Evolutionary conservation across 495 filamentous ascomycete species (phyloP), one percentile per base, ranked within the genome.

Genomic region (Hyaloscypha finlandica): DNA sequence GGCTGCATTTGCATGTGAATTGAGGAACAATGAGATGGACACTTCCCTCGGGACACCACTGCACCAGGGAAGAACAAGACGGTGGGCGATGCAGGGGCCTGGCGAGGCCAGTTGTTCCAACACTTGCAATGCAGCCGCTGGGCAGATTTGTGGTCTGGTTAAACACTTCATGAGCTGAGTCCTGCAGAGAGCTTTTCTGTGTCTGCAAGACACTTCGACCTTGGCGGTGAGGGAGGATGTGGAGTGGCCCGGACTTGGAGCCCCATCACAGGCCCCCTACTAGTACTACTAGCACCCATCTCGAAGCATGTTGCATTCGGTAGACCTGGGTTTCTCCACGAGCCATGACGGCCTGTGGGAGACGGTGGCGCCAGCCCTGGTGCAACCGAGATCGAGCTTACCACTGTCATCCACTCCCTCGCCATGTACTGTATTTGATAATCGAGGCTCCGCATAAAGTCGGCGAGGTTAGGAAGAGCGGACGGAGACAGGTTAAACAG

Each of bases 1-100:
- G 32, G 56, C 37, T 54, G 66, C 66, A 67, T 64, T 69, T 64
- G 67, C 67, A 69, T 69, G 67, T 69, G 67, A 69, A 64, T 39
- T 51, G 6, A 48, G 16, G n/a, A n/a, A n/a, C n/a, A n/a, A n/a
- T n/a, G n/a, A n/a, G n/a, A 45, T 16, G 9, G 1, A 48, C 42
- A 48, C 42, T 19, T 19, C 16, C 42, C 16, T 48, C 2, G 25
- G 25, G 25, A 25, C 35, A 1, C 35, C 3, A 1, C 1, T 1
- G 3, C 1, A 37, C 8, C 12, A 8, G 42, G 42, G 42, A 48
- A 2, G 42, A 11, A 48, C 42, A 19, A 12, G 42, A 19, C 14
- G 42, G 16, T 48, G 42, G 42, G 16, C 16, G 42, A 48, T 4
- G 42, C 42, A 56, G 8, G 53, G 19, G 3, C 9, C 25, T 29